These are phyloP conservation scores for Trapa incisa DNA, from an alignment of 345 rosid species.

Conservation along the genomic window DNA sequence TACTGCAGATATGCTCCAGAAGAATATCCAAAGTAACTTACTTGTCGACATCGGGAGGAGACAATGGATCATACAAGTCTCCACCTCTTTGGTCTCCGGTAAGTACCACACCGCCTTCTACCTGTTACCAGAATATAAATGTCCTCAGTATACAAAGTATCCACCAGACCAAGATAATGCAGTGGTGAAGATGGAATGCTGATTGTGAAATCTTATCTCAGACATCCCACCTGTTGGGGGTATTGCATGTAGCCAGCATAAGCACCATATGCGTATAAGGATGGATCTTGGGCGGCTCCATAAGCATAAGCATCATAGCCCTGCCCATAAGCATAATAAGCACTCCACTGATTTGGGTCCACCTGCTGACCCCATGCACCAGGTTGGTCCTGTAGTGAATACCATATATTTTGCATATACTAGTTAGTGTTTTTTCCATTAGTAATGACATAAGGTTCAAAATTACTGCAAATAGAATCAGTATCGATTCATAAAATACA, in stretches of 20 bases:
- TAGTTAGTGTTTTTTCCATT: not conserved
- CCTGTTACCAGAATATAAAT: slow-evolving; percentile 24
- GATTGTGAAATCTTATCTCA: slow-evolving; percentile 6
- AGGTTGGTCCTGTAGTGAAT: slow-evolving; percentile 38
- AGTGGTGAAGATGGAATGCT: not conserved
- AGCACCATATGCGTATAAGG: slow-evolving; percentile 75
- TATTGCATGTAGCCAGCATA: slow-evolving; percentile 86
- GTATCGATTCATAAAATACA: not conserved
- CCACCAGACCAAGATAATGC: not conserved
- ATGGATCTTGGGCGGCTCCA: slow-evolving; percentile 76
- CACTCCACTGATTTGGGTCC: slow-evolving; percentile 84
- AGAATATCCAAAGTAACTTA: slow-evolving; percentile 13
- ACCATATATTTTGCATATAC: slow-evolving; percentile 3
- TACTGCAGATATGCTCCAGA: too few species aligned
- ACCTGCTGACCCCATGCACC: slow-evolving; percentile 57
- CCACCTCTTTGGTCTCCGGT: slow-evolving; percentile 57
- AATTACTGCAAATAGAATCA: not conserved
- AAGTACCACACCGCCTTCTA: slow-evolving; percentile 55
- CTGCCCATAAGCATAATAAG: slow-evolving; percentile 90
- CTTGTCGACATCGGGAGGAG: slow-evolving; percentile 84
- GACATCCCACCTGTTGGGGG: slow-evolving; percentile 45
- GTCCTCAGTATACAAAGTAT: not conserved
- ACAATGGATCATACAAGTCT: slow-evolving; percentile 67
- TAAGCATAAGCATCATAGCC: slow-evolving; percentile 83
- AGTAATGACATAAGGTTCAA: not conserved